Conservation (phyloP, 805 yeast species). For the Candida insectorum region DNA sequence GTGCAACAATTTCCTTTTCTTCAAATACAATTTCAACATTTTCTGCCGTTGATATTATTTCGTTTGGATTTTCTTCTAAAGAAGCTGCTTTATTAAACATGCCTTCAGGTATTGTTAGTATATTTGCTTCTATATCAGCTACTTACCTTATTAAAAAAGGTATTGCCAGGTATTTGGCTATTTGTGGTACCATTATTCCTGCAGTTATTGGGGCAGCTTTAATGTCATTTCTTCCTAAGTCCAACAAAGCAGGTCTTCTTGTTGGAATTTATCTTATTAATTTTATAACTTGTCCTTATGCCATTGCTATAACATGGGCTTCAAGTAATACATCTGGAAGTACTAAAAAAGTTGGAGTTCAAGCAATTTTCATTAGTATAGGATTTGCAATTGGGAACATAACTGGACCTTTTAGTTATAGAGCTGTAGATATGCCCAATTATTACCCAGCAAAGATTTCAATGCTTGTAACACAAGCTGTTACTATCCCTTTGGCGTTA, state of each 20-base stretch:
- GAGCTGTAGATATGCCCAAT: conserved; percentile 21
- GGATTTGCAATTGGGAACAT: conserved; percentile 28
- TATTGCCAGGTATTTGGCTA: conserved; percentile 15
- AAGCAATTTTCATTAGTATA: conserved; percentile 20
- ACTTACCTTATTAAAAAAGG: conserved; percentile 19
- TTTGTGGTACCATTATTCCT: conserved; percentile 15
- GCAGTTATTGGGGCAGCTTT: conserved; percentile 20
- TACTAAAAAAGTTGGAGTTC: conserved; percentile 24
- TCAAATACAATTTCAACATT: conserved; percentile 20
- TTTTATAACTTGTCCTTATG: conserved; percentile 13
- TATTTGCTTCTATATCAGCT: conserved; percentile 15
- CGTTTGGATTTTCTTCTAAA: conserved; percentile 18
- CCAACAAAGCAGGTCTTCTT: conserved; percentile 23
- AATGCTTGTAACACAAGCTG: conserved; percentile 15
- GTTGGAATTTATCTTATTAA: conserved; percentile 21
- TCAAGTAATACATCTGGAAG: conserved; percentile 22
- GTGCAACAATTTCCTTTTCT: conserved; percentile 17
- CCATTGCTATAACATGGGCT: conserved; percentile 14
- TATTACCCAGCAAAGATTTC: conserved; percentile 21
- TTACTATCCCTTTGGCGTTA: conserved; percentile 34
- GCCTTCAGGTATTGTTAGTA: conserved; percentile 21
- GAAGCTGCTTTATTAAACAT: conserved; percentile 19
- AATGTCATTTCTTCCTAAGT: conserved; percentile 16
- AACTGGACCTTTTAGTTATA: conserved; percentile 25
- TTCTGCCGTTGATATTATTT: conserved; percentile 15